Evolutionary conservation across 768 basidiomycete genomes (phyloP).

Genomic region (Agaricus subrufescens): DNA sequence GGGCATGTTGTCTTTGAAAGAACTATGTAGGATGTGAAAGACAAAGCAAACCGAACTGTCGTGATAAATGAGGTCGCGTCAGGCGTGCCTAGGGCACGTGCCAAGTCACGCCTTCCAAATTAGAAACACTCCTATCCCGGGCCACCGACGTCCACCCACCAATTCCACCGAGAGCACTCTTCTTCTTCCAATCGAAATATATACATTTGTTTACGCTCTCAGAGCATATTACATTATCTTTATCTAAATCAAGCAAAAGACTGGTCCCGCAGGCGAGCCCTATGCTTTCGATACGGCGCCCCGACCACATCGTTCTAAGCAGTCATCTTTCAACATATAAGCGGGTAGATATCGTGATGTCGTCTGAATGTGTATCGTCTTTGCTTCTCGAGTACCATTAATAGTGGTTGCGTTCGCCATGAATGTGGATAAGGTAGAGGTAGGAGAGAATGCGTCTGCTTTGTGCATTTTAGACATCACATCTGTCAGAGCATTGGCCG

Average conservation of each 20-base stretch:
- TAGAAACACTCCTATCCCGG: too few species aligned
- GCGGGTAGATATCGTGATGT: slow-evolving; percentile 62
- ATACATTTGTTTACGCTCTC: too few species aligned
- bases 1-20: slow-evolving; percentile 1
- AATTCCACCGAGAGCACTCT: background rate
- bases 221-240: too few species aligned
- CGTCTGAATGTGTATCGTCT: background rate
- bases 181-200: too few species aligned
- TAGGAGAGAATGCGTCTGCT: background rate
- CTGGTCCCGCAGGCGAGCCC: background rate
- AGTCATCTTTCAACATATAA: slow-evolving; percentile 72
- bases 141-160: too few species aligned
- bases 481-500: slow-evolving; percentile 17
- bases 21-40: background rate
- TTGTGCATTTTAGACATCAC: slow-evolving; percentile 20
- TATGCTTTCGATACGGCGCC: slow-evolving; percentile 19
- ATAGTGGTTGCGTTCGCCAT: slow-evolving; percentile 21
- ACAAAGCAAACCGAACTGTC: background rate
- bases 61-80: slow-evolving; percentile 10
- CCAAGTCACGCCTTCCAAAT: background rate
- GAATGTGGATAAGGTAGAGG: slow-evolving; percentile 22
- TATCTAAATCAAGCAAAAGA: too few species aligned
- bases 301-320: slow-evolving; percentile 69
- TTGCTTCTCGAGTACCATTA: background rate
- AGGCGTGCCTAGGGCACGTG: background rate